Percentiles rank a stretch among this genome's conserved stretches.
phyloP scores from a whole-genome alignment of 2,329 filamentous ascomycete species.

The Alternaria angustiovoidea region DNA sequence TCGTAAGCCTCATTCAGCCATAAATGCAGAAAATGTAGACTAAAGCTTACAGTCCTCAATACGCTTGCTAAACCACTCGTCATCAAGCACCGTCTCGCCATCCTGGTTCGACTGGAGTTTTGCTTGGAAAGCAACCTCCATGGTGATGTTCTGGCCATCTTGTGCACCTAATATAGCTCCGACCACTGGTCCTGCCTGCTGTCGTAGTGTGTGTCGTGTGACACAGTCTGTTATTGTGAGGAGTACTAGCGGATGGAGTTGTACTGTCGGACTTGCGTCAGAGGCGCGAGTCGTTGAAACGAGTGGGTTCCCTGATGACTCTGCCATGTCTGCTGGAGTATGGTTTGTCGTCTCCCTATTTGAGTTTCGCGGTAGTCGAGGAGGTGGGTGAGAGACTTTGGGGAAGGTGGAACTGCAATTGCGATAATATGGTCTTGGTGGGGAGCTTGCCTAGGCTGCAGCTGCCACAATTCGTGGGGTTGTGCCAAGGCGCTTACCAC shows the following conservation, averaged over 20 bases:
- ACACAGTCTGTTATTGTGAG: slow-evolving; percentile 98
- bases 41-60: slow-evolving; percentile 80
- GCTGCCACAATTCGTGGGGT: slow-evolving; percentile 19
- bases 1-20: slow-evolving; percentile 12
- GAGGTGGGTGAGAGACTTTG: neutral
- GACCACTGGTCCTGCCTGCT: slow-evolving; percentile 77
- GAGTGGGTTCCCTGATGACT: slow-evolving; percentile 51
- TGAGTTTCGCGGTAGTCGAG: neutral
- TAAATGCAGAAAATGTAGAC: neutral
- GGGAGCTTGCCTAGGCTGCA: slow-evolving; percentile 23
- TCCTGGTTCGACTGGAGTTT: slow-evolving; percentile 58
- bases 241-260: slow-evolving; percentile 91
- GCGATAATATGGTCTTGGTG: slow-evolving; percentile 11
- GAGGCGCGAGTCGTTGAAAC: slow-evolving; percentile 58
- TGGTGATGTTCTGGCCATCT: slow-evolving; percentile 86
- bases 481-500: slow-evolving; percentile 13
- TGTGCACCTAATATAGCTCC: slow-evolving; percentile 92
- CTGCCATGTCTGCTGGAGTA: slow-evolving; percentile 43
- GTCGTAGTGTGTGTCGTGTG: slow-evolving; percentile 83
- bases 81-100: slow-evolving; percentile 69
- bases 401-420: slow-evolving; percentile 6
- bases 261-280: slow-evolving; percentile 78
- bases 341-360: neutral
- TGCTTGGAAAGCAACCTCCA: slow-evolving; percentile 93
- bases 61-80: slow-evolving; percentile 76